A percentile compares a stretch with the other conserved stretches of the same genome.
Conservation (phyloP, 768 basidiomycete genomes). For the Russula sp. region DNA sequence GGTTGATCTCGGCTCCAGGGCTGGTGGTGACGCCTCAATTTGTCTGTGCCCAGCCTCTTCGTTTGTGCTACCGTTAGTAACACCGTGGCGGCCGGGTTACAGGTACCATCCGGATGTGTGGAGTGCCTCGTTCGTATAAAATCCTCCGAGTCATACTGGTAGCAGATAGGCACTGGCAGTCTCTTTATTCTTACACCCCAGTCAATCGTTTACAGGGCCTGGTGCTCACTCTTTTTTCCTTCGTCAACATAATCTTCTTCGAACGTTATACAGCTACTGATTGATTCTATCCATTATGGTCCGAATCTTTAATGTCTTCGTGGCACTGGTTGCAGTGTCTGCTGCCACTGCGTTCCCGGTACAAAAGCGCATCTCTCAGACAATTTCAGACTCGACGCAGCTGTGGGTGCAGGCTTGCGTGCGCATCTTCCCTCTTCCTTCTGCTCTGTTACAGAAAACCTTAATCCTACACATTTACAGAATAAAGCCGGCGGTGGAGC, state of each 20-base stretch:
- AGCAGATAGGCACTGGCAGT: background rate
- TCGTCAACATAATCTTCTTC: background rate
- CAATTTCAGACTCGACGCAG: conserved; percentile 41
- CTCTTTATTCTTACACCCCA: background rate
- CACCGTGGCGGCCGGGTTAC: too few relatives aligned
- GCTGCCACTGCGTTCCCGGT: conserved; percentile 28
- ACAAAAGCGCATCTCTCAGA: conserved; percentile 45
- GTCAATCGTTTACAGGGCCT: background rate
- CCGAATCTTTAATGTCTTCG: background rate
- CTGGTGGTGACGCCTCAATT: background rate
- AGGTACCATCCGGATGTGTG: too few relatives aligned
- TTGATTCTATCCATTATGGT: conserved; percentile 4
- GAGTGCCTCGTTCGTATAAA: background rate
- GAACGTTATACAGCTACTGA: background rate
- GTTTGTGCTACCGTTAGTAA: too few relatives aligned
- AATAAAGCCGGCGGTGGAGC: conserved; percentile 48
- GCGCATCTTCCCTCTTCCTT: conserved; percentile 26
- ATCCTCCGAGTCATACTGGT: too few relatives aligned
- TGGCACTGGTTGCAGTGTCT: conserved; percentile 2
- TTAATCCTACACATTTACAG: conserved; percentile 29
- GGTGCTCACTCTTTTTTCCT: conserved; percentile 6
- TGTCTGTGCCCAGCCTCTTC: too few relatives aligned
- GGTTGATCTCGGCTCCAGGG: too few relatives aligned
- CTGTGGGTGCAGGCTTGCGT: conserved; percentile 52
- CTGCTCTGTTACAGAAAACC: background rate